Conservation (phyloP, 2,329 filamentous ascomycete genomes). For the Penicillium sp. region DNA sequence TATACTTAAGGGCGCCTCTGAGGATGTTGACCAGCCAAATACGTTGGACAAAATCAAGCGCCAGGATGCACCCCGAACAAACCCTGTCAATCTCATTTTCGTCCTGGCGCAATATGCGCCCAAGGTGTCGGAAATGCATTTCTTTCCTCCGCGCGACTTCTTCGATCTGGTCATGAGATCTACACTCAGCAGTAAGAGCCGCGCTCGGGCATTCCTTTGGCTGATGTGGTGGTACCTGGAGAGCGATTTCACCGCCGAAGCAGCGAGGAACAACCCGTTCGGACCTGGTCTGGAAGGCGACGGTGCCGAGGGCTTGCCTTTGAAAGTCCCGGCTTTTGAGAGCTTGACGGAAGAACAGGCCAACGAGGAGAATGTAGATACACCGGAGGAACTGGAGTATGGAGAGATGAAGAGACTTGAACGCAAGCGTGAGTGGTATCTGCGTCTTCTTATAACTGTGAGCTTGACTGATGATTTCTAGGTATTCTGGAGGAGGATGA, state of each 20-base stretch:
- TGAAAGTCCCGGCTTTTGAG: conserved; percentile 49
- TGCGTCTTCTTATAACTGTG: neutral
- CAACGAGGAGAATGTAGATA: conserved; percentile 52
- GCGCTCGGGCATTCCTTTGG: conserved; percentile 90
- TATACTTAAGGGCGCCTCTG: conserved; percentile 92
- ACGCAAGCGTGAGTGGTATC: conserved; percentile 41
- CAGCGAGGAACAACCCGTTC: conserved; percentile 87
- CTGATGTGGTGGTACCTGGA: conserved; percentile 99
- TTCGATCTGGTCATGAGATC: conserved; percentile 95
- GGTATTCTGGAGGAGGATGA: conserved; percentile 51
- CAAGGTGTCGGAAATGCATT: conserved; percentile 90
- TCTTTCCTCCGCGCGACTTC: conserved; percentile 80
- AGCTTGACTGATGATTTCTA: conserved; percentile 19
- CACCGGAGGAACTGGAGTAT: conserved; percentile 48
- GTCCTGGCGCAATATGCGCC: conserved; percentile 85
- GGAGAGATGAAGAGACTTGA: conserved; percentile 50
- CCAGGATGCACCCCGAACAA: conserved; percentile 71
- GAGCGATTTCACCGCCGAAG: conserved; percentile 87
- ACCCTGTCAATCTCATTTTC: conserved; percentile 96
- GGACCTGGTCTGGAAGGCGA: conserved; percentile 55
- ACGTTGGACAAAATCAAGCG: conserved; percentile 79
- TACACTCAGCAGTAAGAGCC: conserved; percentile 74
- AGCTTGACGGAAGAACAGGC: conserved; percentile 50
- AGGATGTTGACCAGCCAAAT: conserved; percentile 81
- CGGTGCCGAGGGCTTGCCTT: conserved; percentile 42